These are phyloP conservation scores for Ustilago sp. DNA, from an alignment of 1,284 basidiomycete species.

Conservation along the genomic window DNA sequence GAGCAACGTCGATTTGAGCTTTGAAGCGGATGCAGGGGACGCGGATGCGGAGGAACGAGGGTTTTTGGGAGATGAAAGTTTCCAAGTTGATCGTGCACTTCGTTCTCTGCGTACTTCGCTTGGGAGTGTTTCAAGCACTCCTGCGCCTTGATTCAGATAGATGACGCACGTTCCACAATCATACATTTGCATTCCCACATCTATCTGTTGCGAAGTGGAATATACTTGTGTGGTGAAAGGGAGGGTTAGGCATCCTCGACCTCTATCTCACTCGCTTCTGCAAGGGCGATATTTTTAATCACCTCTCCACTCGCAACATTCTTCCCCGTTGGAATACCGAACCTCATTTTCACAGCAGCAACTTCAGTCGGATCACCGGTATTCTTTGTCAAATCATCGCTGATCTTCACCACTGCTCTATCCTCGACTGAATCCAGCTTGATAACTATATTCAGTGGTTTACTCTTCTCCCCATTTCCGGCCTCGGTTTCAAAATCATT, in stretches of 20 bases:
- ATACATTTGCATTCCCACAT: background rate
- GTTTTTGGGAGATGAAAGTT: conserved; percentile 50
- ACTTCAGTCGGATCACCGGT: conserved; percentile 64
- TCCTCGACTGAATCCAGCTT: conserved; percentile 63
- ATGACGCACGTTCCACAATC: background rate
- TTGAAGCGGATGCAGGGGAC: conserved; percentile 54
- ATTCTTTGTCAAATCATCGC: conserved; percentile 68
- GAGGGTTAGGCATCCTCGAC: conserved; percentile 32
- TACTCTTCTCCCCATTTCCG: conserved; percentile 25
- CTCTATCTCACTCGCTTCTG: conserved; percentile 12
- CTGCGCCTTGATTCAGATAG: conserved; percentile 24
- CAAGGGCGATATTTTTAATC: conserved; percentile 7
- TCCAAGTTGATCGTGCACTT: conserved; percentile 44
- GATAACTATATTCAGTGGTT: conserved; percentile 67
- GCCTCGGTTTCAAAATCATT: conserved; percentile 52
- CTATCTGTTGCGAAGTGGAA: background rate
- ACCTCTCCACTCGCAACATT: background rate
- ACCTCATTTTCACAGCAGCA: conserved; percentile 37
- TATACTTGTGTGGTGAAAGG: too few species aligned
- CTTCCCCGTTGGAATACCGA: conserved; percentile 31
- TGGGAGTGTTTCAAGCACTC: conserved; percentile 21
- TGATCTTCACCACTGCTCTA: conserved; percentile 65
- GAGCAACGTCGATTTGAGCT: conserved; percentile 15
- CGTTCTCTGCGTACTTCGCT: conserved; percentile 25
- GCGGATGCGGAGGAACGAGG: conserved; percentile 68